A percentile compares a stretch with the other conserved stretches of the same genome.
phyloP scores from a whole-genome alignment of 108 stramenopile species.

The Thalassiosira profunda region DNA sequence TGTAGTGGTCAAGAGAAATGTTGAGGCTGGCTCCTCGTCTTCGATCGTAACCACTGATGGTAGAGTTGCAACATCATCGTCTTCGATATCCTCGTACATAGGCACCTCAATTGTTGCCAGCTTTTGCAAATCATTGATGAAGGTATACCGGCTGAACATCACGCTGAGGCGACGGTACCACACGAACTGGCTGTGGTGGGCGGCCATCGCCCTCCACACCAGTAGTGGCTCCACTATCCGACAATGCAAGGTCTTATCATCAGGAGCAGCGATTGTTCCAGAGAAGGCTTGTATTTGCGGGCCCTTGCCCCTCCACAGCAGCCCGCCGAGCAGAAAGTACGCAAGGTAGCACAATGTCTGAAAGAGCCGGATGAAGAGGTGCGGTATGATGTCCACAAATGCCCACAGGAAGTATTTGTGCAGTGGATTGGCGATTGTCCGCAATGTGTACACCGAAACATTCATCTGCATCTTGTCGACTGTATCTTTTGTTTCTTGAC shows the following conservation, averaged over 20 bases:
- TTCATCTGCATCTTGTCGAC: constrained; percentile 14
- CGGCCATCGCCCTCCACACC: constrained; percentile 84
- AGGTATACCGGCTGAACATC: constrained; percentile 83
- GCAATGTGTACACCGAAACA: constrained; percentile 12
- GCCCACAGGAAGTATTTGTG: constrained; percentile 49
- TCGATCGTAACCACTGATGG: constrained; percentile 16
- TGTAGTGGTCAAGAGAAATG: constrained; percentile 20
- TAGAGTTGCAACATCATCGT: constrained; percentile 6
- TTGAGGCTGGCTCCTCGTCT: constrained; percentile 22
- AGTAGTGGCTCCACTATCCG: constrained; percentile 48
- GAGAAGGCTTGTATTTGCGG: neutral
- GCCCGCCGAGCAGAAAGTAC: constrained; percentile 48
- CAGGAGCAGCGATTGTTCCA: constrained; percentile 8
- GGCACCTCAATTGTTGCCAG: constrained; percentile 12
- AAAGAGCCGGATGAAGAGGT: constrained; percentile 40
- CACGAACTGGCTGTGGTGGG: constrained; percentile 84
- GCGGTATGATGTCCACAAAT: constrained; percentile 35
- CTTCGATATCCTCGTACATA: neutral
- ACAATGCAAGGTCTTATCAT: constrained; percentile 12
- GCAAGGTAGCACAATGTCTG: constrained; percentile 46
- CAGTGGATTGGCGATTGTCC: constrained; percentile 44
- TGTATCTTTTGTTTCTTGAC: constrained; percentile 1
- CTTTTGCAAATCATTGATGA: constrained; percentile 55
- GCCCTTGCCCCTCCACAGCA: constrained; percentile 6
- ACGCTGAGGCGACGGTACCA: constrained; percentile 90